Evolutionary conservation across 306 rosid species (phyloP).

Genomic region (Lathyrus oleraceus): DNA sequence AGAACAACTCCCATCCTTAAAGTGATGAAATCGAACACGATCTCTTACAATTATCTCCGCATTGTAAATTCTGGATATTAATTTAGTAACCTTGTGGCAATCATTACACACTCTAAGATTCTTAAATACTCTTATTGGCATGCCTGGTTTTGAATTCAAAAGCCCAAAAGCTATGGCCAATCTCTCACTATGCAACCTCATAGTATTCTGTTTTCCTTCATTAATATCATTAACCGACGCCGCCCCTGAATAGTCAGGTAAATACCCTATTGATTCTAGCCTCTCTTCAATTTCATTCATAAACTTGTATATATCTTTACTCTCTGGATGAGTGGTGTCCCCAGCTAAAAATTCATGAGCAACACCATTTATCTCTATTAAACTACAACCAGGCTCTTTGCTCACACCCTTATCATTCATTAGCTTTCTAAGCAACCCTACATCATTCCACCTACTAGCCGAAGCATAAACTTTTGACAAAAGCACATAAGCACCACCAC

Average conservation of each 20-base stretch:
- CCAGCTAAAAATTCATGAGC: conserved; percentile 82
- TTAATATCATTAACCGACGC: conserved; percentile 49
- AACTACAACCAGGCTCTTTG: conserved; percentile 79
- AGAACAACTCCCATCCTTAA: conserved; percentile 66
- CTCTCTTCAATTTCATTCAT: conserved; percentile 55
- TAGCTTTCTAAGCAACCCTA: conserved; percentile 63
- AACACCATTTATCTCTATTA: conserved; percentile 63
- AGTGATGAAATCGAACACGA: conserved; percentile 72
- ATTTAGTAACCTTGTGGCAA: conserved; percentile 65
- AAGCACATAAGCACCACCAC: conserved; percentile 70
- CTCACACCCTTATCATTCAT: conserved; percentile 62
- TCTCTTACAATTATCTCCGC: conserved; percentile 67
- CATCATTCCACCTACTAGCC: conserved; percentile 70
- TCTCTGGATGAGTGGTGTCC: conserved; percentile 69
- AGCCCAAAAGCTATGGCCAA: conserved; percentile 76
- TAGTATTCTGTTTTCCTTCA: conserved; percentile 45
- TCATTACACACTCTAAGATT: conserved; percentile 76
- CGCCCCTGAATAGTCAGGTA: conserved; percentile 61
- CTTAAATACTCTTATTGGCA: conserved; percentile 60
- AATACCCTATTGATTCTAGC: conserved; percentile 49
- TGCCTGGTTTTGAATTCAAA: conserved; percentile 50
- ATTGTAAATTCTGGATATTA: conserved; percentile 48
- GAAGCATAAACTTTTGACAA: conserved; percentile 79
- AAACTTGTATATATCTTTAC: conserved; percentile 48
- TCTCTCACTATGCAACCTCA: conserved; percentile 72